Evolutionary conservation across 208 protist species (phyloP).

Genomic region (Herpetomonas samuelpessoai): DNA sequence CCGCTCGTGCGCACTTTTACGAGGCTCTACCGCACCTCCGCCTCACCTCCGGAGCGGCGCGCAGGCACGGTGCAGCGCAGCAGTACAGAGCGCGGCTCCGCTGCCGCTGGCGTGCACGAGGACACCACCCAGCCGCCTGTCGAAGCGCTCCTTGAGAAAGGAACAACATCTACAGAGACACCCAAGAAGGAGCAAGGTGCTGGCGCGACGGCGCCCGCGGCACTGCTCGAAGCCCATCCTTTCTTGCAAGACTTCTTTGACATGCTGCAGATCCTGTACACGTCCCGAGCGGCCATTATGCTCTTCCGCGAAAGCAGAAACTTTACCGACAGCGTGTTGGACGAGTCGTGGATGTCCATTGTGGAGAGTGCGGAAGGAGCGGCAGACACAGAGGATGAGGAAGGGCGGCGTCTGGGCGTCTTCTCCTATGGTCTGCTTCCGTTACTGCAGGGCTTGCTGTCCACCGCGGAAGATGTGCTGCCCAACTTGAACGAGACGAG

Average conservation of each 20-base stretch:
- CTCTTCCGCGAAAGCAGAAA: conserved; percentile 43
- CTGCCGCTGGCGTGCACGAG: too few relatives aligned
- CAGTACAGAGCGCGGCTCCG: too few relatives aligned
- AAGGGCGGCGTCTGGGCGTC: conserved; percentile 42
- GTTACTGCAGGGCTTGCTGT: conserved; percentile 73
- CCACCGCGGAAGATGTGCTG: conserved; percentile 69
- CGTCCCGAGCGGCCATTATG: conserved; percentile 44
- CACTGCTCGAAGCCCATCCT: neutral
- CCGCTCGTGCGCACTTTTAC: conserved; percentile 20
- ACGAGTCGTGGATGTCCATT: conserved; percentile 75
- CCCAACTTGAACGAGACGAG: conserved; percentile 46
- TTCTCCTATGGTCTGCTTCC: conserved; percentile 73
- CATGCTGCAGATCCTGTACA: conserved; percentile 34
- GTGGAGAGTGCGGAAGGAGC: conserved; percentile 60
- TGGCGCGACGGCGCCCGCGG: too few relatives aligned
- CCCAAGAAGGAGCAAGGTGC: too few relatives aligned
- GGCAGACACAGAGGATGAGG: conserved; percentile 33
- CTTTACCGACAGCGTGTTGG: conserved; percentile 54
- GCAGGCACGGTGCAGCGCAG: too few relatives aligned
- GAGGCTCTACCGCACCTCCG: conserved; percentile 7
- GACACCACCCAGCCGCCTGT: too few relatives aligned
- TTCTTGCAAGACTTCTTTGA: conserved; percentile 24
- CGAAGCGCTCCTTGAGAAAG: too few relatives aligned
- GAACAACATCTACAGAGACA: too few relatives aligned
- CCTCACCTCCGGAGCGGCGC: too few relatives aligned